Evolutionary conservation across 139 green algal genomes (phyloP), one percentile per base, ranked within the genome.

Genomic region (Volvox reticuliferus): DNA sequence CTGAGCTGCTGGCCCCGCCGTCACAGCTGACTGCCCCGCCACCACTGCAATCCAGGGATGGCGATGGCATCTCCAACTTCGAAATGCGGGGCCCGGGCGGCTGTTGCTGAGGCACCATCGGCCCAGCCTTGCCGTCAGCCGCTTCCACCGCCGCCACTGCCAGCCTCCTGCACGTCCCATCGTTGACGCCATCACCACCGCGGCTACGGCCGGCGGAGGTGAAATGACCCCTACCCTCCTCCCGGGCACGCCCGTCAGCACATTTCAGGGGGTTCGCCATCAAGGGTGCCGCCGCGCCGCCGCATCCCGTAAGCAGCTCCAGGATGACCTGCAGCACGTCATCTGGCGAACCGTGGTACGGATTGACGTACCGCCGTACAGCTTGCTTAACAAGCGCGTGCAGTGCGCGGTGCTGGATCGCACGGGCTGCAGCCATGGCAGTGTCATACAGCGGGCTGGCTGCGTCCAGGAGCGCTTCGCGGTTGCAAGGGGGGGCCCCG

Each of bases 221-320:
- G 22, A 14, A 26, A 75, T 3, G 6, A 12, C 67, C 67, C 6
- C 67, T 75, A 32, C 9, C 9, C 44, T 55, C 44, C 9, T 9
- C 5, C 5, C 44, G 44, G 9, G 44, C 44, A 9, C 44, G 44
- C 9, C 44, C 44, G 44, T 55, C 44, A 55, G 44, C 44, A 9
- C 44, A 55, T 55, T 55, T 55, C 44, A 55, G 44, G 65, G 21
- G 71, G 71, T 30, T 20, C 26, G 26, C 71, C 22, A 9, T 2
- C 65, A 12, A 5, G 26, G 21, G 21, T 9, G 12, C 71, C 26
- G 22, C 71, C 24, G 16, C 71, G 2, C 16, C 71, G 16, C 78
- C 78, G 78, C 79, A 86, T 17, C 79, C 79, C 50, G 79, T 86
- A 14, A 87, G 61, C 61, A 87, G 81, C 81, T 87, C 85, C 44